Evolutionary conservation across 352 stramenopile genomes (phyloP).

Genomic region (Globisporangium recalcitrans): DNA sequence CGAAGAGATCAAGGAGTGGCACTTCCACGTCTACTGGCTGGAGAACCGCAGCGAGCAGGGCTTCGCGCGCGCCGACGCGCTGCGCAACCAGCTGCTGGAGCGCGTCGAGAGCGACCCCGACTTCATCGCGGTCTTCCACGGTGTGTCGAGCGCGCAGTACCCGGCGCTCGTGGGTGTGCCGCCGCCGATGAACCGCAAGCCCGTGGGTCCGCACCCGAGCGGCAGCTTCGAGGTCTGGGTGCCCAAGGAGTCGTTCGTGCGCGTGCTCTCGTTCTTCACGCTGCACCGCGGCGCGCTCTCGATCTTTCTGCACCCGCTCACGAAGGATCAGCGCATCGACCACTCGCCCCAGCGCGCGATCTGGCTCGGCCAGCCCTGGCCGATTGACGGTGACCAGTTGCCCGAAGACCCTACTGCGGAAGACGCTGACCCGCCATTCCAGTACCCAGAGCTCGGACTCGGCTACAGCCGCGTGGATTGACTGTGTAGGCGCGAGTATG

Average conservation of each 20-base stretch:
- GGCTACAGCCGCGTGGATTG: constrained; percentile 35
- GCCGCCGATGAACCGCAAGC: constrained; percentile 48
- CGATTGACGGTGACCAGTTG: constrained; percentile 34
- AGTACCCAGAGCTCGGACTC: constrained; percentile 55
- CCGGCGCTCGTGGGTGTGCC: constrained; percentile 23
- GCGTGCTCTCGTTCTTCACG: constrained; percentile 62
- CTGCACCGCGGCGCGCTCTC: constrained; percentile 51
- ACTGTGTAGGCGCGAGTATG: too few relatives aligned
- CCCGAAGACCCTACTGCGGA: constrained; percentile 23
- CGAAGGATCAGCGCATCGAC: constrained; percentile 44
- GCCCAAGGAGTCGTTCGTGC: constrained; percentile 51
- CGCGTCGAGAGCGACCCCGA: constrained; percentile 31
- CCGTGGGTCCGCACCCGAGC: constrained; percentile 55
- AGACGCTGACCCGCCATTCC: constrained; percentile 22
- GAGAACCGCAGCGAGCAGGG: constrained; percentile 32
- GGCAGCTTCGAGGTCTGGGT: constrained; percentile 72
- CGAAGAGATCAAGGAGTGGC: constrained; percentile 55
- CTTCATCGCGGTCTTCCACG: constrained; percentile 61
- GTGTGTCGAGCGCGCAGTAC: constrained; percentile 31
- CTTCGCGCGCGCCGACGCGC: constrained; percentile 32
- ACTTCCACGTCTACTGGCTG: constrained; percentile 74
- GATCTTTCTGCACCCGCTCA: constrained; percentile 63
- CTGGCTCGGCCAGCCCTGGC: constrained; percentile 45
- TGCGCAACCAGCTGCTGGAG: constrained; percentile 45
- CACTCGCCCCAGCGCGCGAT: constrained; percentile 44